Evolutionary conservation across 2,329 filamentous ascomycete species (phyloP).

Genomic region (Epichloe gansuensis): DNA sequence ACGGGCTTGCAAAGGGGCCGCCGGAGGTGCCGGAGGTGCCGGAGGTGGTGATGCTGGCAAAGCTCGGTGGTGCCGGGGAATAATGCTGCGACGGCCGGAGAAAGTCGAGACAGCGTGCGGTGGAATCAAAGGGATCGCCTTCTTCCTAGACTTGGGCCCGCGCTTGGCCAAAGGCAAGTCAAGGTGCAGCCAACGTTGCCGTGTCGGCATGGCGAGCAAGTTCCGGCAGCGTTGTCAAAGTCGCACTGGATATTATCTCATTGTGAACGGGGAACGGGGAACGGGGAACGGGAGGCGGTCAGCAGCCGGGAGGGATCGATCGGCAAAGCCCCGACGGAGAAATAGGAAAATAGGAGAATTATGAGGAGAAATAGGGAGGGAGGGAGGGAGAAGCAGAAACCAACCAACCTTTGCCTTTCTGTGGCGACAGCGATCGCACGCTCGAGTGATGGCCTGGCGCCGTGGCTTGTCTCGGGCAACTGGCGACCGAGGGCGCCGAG

Average conservation of each 20-base stretch:
- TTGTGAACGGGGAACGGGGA: background rate
- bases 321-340: constrained; percentile 9
- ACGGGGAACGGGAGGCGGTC: too few species aligned
- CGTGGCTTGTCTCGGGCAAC: constrained; percentile 7
- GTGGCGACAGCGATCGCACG: constrained; percentile 24
- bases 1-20: constrained; percentile 10
- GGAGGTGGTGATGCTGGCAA: background rate
- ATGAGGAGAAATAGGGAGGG: background rate
- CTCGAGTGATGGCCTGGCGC: constrained; percentile 15
- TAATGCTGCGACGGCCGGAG: constrained; percentile 4
- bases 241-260: constrained; percentile 14
- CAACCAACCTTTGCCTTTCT: constrained; percentile 23
- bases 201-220: constrained; percentile 22
- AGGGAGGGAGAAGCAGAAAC: too few species aligned
- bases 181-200: constrained; percentile 24
- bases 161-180: constrained; percentile 25
- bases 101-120: constrained; percentile 7
- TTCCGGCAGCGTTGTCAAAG: constrained; percentile 11
- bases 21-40: background rate
- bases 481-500: constrained; percentile 8
- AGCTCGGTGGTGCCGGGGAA: background rate
- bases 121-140: constrained; percentile 8
- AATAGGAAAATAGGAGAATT: background rate
- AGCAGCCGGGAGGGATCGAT: background rate
- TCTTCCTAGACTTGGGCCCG: constrained; percentile 24